Base-by-base conservation (phyloP, 352 stramenopile genomes). In the Elongisporangium anandrum region DNA sequence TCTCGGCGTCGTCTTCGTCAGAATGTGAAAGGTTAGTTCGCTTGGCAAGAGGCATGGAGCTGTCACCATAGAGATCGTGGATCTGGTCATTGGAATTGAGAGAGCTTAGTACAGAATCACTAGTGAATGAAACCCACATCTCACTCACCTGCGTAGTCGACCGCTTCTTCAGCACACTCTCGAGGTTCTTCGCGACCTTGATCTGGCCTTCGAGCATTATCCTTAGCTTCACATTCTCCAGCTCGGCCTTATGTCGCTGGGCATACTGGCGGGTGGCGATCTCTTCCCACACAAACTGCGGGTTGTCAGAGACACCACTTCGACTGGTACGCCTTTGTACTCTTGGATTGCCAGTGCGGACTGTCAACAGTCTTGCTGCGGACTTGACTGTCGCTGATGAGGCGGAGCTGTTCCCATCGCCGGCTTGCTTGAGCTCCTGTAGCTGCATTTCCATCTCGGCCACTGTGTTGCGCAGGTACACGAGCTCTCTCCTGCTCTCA, bases 1-100 rank as follows among this genome's bases (percentile, higher is more conserved):
- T 85, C 60, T 65, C 58, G 10, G 59, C 69, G 50, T 85, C 75
- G 20, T 76, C 64, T 34, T 82, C 70, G 34, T 70, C 61, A 5
- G 2, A 13, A 9, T 9, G 8, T 12, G 26, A 38, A 9, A 38
- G 26, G 12, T 38, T 38, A 12, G 26, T 10, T 5, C 2, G 26
- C 12, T 38, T 38, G 26, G 24, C 24, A 3, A 34, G 3, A 34
- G 24, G 24, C 24, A 34, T 34, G 24, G 3, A 8, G 24, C 24
- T 34, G 24, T 34, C 24, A 34, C 24, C 24, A 7, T 34, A 34
- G 24, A 34, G 24, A 3, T 34, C 24, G 7, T 7, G 24, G 24
- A 34, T 7, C 24, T 34, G 7, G n/a, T n/a, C n/a, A n/a, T n/a
- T n/a, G n/a, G n/a, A n/a, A n/a, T n/a, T n/a, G n/a, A n/a, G n/a